Conservation (phyloP, 164 flowering plant genomes). For the Magnolia sinica region DNA sequence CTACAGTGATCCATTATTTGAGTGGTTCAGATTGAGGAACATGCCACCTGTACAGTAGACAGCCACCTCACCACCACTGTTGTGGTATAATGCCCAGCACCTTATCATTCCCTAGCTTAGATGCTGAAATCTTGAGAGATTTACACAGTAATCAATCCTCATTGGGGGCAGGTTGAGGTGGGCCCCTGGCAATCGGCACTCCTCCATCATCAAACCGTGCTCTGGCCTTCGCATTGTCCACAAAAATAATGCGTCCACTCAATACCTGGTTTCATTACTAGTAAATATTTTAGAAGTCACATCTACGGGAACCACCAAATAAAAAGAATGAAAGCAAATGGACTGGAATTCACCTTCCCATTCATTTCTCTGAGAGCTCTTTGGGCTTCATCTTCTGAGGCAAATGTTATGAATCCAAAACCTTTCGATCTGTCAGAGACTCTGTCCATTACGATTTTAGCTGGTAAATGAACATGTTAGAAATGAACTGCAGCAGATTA, state of each 20-base stretch:
- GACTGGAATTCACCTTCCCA: constrained; percentile 52
- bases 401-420: constrained; percentile 91
- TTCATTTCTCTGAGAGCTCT: constrained; percentile 69
- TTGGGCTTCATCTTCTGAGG: constrained; percentile 75
- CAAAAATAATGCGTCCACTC: constrained; percentile 70
- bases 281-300: background rate
- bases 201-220: constrained; percentile 17
- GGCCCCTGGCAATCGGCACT: constrained; percentile 84
- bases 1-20: background rate
- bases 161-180: constrained; percentile 46
- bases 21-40: background rate
- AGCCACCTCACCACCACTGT: background rate
- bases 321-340: background rate
- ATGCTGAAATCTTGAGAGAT: background rate
- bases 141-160: constrained; percentile 9
- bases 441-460: constrained; percentile 64
- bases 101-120: background rate
- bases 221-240: constrained; percentile 67
- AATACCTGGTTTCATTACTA: constrained; percentile 35
- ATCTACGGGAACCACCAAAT: background rate
- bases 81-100: too few relatives aligned
- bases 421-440: constrained; percentile 76
- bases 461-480: constrained; percentile 30
- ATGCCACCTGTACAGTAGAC: background rate
- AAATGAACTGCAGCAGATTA: background rate